Evolutionary conservation across 2,329 filamentous ascomycete species (phyloP), one percentile per base, ranked within the genome.

Genomic region (Zalaria sp.): DNA sequence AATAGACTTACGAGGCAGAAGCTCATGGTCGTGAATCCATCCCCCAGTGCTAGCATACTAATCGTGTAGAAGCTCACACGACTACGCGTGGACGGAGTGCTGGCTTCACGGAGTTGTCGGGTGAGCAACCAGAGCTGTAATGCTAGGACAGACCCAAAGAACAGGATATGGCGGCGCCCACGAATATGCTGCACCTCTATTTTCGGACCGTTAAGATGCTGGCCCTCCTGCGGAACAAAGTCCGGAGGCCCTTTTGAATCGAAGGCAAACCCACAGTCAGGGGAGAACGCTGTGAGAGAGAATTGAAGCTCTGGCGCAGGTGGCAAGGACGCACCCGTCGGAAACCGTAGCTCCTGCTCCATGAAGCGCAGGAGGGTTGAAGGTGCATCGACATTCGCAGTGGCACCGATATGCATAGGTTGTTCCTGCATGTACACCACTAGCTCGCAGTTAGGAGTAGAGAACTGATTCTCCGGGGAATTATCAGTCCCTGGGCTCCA

Each of bases 361-460:
- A 79, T 67, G 51, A 65, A 66, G 28, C 66, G 58, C 40, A 76
- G 56, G 27, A 68, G 49, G 4, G 52, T 37, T 6, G 51, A 45
- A 26, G 47, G 43, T 4, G 43, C 37, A 27, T 49, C 47, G 52
- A 55, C n/a, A 47, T 50, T 25, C 42, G 48, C 7, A 45, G 43
- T 41, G 46, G 42, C 51, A 55, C 39, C 36, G 25, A 40, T 28
- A 4, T 44, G 39, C 3, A 60, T 40, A 2, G 77, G 75, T 47
- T 82, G 72, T 34, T 89, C 71, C 57, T 96, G 91, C 27, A 89
- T 67, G 59, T 88, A 96, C 42, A 93, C 66, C 39, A 98, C 66
- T 54, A 86, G 86, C 60, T 98, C 91, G 68, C 91, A 98, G 51
- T 84, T 82, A 0, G 86, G 85, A 29, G 72, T 62, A 11, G 77